Conservation (phyloP, 1,284 basidiomycete species). For the Pholiota adiposa region DNA sequence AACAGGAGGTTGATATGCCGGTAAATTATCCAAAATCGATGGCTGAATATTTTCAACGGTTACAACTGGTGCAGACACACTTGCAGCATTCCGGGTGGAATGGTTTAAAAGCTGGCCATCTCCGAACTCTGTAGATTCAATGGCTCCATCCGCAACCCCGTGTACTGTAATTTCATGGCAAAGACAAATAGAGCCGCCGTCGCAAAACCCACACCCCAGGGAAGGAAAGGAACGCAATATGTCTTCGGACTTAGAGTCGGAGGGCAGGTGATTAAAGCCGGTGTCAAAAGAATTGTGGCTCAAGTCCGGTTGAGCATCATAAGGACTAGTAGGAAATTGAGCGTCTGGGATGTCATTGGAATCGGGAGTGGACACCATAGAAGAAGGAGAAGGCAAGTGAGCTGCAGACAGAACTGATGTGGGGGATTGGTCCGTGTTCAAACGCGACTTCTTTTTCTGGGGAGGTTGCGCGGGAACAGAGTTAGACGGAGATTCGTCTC, state of each 20-base stretch:
- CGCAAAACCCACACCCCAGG: constrained; percentile 74
- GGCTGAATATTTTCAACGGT: constrained; percentile 13
- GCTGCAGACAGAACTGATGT: constrained; percentile 22
- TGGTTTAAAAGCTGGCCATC: neutral
- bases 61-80: neutral
- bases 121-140: constrained; percentile 22
- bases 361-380: constrained; percentile 58
- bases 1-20: constrained; percentile 77
- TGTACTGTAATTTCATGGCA: constrained; percentile 68
- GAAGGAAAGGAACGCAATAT: constrained; percentile 30
- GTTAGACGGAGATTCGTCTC: constrained; percentile 48
- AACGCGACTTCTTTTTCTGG: constrained; percentile 51
- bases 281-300: constrained; percentile 31
- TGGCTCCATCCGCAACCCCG: constrained; percentile 35
- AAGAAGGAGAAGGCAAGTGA: constrained; percentile 43
- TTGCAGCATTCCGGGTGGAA: neutral
- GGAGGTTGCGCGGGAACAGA: constrained; percentile 33
- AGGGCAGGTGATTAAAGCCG: constrained; percentile 31
- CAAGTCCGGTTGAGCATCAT: constrained; percentile 36
- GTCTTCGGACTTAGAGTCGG: constrained; percentile 27
- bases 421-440: constrained; percentile 34
- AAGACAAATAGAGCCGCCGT: constrained; percentile 69
- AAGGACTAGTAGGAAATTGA: constrained; percentile 44
- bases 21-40: constrained; percentile 77
- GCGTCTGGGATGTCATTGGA: constrained; percentile 49